Evolutionary conservation across 805 yeast genomes (phyloP).

Genomic region (Yarrowia sp.): DNA sequence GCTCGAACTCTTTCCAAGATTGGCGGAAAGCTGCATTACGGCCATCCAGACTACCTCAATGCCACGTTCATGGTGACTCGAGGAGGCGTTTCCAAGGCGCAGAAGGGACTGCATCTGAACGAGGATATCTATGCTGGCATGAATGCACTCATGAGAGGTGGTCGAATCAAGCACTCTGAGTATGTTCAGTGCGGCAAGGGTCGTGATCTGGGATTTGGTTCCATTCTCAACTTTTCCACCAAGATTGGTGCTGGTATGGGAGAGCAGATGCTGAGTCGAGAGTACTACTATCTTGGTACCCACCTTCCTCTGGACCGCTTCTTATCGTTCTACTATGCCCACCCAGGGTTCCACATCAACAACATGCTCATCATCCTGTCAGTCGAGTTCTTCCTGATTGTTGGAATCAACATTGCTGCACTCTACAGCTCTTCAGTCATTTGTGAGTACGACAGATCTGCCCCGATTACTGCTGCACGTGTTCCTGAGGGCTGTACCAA

Average conservation of each 20-base stretch:
- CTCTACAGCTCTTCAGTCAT: slow-evolving; percentile 57
- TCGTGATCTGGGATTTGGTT: slow-evolving; percentile 78
- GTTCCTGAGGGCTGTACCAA: slow-evolving; percentile 69
- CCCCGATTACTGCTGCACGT: slow-evolving; percentile 59
- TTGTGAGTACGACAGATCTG: slow-evolving; percentile 57
- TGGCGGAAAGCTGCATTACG: slow-evolving; percentile 82
- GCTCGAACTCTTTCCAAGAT: slow-evolving; percentile 78
- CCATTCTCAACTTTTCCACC: slow-evolving; percentile 75
- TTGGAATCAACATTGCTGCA: slow-evolving; percentile 58
- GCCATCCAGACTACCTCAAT: slow-evolving; percentile 81
- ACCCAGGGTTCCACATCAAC: slow-evolving; percentile 81
- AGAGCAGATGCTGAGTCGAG: slow-evolving; percentile 79
- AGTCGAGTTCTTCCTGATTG: slow-evolving; percentile 57
- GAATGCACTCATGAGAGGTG: slow-evolving; percentile 74
- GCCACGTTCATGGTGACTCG: slow-evolving; percentile 74
- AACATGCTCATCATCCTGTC: slow-evolving; percentile 71
- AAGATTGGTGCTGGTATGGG: slow-evolving; percentile 92
- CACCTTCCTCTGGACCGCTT: slow-evolving; percentile 75
- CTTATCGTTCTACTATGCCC: slow-evolving; percentile 77
- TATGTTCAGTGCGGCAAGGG: slow-evolving; percentile 86
- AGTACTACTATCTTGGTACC: slow-evolving; percentile 73
- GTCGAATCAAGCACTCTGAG: slow-evolving; percentile 80
- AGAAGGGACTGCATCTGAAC: slow-evolving; percentile 74
- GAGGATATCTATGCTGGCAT: slow-evolving; percentile 88
- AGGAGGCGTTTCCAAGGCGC: slow-evolving; percentile 86